Evolutionary conservation across 345 rosid genomes (phyloP).

Genomic region (Hibiscus mutabilis): DNA sequence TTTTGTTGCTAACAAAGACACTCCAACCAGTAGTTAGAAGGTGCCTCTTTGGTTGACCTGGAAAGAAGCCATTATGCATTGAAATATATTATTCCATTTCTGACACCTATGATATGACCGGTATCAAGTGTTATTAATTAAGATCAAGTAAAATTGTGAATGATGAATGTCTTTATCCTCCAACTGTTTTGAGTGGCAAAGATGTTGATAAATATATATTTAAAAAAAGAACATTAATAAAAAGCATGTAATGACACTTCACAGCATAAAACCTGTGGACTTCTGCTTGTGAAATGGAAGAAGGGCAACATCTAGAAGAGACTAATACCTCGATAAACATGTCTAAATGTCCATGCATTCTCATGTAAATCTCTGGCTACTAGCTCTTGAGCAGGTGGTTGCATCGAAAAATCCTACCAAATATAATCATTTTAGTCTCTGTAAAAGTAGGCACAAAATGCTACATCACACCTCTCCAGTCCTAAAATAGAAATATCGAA

Average conservation of each 20-base stretch:
- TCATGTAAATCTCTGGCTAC: conserved; percentile 91
- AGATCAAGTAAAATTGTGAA: not conserved
- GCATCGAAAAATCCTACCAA: conserved; percentile 80
- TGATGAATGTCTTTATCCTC: not conserved
- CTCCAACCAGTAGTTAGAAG: conserved; percentile 95
- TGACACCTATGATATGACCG: not conserved
- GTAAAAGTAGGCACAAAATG: not conserved
- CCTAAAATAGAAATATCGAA: not conserved
- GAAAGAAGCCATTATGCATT: conserved; percentile 11
- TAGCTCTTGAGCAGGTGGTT: conserved; percentile 95
- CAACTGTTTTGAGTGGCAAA: not conserved
- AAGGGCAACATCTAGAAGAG: not conserved
- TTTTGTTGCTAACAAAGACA: conserved; percentile 84
- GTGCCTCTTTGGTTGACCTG: conserved; percentile 94
- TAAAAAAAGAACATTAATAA: not conserved
- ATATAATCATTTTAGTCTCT: conserved; percentile 16
- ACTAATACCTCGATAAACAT: conserved; percentile 78
- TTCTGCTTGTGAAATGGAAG: not conserved
- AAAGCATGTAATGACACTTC: not conserved
- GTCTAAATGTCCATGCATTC: conserved; percentile 78
- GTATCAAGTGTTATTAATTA: not conserved
- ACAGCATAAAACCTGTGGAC: not conserved
- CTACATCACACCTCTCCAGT: not conserved
- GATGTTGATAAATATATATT: not conserved
- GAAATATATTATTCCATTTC: not conserved